Conservation (phyloP, 2,329 filamentous ascomycete species). For the Hypoxylon sp. region DNA sequence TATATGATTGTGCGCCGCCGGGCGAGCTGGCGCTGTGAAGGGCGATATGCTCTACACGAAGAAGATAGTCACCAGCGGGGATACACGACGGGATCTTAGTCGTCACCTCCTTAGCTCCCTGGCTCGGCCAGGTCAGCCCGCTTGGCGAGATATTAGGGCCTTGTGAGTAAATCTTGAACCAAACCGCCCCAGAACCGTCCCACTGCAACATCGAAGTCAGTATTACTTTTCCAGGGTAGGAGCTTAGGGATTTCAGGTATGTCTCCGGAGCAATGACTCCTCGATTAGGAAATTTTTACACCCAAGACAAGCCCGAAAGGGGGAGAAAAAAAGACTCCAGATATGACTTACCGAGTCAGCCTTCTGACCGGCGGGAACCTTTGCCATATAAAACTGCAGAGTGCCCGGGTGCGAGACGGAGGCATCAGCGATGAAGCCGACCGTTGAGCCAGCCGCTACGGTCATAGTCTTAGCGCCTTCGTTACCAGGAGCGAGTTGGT, state of each 20-base stretch:
- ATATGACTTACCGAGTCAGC: conserved; percentile 48
- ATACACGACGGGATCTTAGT: conserved; percentile 62
- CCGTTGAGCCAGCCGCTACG: conserved; percentile 61
- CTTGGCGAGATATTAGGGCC: conserved; percentile 56
- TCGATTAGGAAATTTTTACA: too few relatives aligned
- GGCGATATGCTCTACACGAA: conserved; percentile 65
- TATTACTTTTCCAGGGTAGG: too few relatives aligned
- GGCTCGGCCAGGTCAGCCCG: conserved; percentile 59
- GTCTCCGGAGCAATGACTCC: too few relatives aligned
- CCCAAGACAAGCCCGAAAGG: too few relatives aligned
- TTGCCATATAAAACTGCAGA: conserved; percentile 59
- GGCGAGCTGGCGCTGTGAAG: conserved; percentile 60
- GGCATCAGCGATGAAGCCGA: conserved; percentile 62
- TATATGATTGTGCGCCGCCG: conserved; percentile 64
- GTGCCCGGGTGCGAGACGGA: conserved; percentile 61
- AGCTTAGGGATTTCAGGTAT: too few relatives aligned
- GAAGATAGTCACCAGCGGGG: conserved; percentile 64
- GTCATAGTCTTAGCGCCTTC: conserved; percentile 59
- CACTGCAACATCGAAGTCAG: conserved; percentile 39
- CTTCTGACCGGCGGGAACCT: conserved; percentile 57
- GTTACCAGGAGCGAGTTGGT: conserved; percentile 60
- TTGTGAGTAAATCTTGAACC: conserved; percentile 64
- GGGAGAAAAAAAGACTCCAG: too few relatives aligned
- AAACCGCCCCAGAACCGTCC: conserved; percentile 57
- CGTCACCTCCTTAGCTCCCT: conserved; percentile 57